Percentiles rank a stretch among this genome's conserved stretches.
Evolutionary conservation across 352 stramenopile species (phyloP).

Genomic region (Phytophthora agathidicida): DNA sequence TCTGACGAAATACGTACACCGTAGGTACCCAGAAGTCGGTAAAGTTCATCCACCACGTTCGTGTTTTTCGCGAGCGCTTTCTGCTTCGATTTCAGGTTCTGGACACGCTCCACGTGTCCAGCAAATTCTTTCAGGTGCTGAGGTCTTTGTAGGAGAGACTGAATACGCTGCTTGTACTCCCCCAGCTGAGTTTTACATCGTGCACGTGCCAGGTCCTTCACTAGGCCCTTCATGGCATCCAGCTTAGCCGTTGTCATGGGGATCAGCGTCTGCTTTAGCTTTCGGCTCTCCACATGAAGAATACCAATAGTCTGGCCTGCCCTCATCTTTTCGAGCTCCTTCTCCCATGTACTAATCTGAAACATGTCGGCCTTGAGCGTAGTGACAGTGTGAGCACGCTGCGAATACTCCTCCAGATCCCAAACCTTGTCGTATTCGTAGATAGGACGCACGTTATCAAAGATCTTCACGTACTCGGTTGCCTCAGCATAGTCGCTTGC

Average conservation of each 20-base stretch:
- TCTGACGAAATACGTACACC: conserved; percentile 92
- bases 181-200: conserved; percentile 90
- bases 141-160: conserved; percentile 81
- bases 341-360: conserved; percentile 92
- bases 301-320: conserved; percentile 92
- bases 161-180: conserved; percentile 92
- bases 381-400: conserved; percentile 82
- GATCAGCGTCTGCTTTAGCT: conserved; percentile 94
- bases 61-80: conserved; percentile 86
- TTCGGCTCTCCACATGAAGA: conserved; percentile 92
- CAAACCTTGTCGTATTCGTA: conserved; percentile 92
- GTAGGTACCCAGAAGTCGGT: conserved; percentile 91
- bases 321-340: conserved; percentile 95
- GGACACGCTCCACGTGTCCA: conserved; percentile 81
- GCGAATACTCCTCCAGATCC: conserved; percentile 89
- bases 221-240: conserved; percentile 92
- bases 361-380: conserved; percentile 92
- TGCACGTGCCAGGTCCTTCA: conserved; percentile 89
- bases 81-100: conserved; percentile 75
- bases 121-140: conserved; percentile 94
- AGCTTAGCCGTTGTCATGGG: conserved; percentile 92
- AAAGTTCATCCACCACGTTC: conserved; percentile 94
- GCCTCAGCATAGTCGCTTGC: conserved; percentile 87
- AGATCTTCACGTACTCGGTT: conserved; percentile 92
- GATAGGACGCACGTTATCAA: conserved; percentile 92